These are phyloP conservation scores for Verticillium nubilum DNA, from an alignment of 2,329 filamentous ascomycete genomes.

Conservation along the genomic window DNA sequence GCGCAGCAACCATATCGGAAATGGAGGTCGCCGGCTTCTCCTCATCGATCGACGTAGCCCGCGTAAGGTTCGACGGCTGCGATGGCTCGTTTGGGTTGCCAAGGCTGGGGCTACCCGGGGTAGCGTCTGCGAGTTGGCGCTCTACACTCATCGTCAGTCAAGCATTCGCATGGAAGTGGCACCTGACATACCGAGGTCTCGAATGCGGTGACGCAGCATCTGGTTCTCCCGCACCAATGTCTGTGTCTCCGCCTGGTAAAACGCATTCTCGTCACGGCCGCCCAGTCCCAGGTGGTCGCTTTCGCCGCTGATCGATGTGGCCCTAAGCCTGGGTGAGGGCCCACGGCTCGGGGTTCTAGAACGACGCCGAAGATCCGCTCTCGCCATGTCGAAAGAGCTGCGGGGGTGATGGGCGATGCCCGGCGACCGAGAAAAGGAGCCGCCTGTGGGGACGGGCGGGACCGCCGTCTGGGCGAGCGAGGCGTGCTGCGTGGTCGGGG, in stretches of 20 bases:
- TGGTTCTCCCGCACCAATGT: conserved; percentile 75
- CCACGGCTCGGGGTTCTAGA: conserved; percentile 56
- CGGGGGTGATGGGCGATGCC: conserved; percentile 42
- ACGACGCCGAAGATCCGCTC: conserved; percentile 48
- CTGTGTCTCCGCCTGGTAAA: conserved; percentile 79
- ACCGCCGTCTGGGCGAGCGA: conserved; percentile 34
- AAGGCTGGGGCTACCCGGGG: conserved; percentile 19
- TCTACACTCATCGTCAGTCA: conserved; percentile 28
- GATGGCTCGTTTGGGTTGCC: conserved; percentile 39
- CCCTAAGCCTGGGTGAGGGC: conserved; percentile 50
- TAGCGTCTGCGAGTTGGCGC: conserved; percentile 43
- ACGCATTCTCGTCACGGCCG: conserved; percentile 68
- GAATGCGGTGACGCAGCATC: conserved; percentile 71
- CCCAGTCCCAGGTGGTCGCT: conserved; percentile 54
- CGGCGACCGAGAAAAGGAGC: conserved; percentile 47
- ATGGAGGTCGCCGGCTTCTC: conserved; percentile 17
- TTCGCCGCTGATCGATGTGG: conserved; percentile 54
- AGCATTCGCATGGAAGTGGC: background rate
- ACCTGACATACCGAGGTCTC: conserved; percentile 58
- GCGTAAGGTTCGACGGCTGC: conserved; percentile 42
- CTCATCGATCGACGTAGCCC: conserved; percentile 38
- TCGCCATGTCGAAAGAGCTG: conserved; percentile 54
- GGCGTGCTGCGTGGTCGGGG: conserved; percentile 27
- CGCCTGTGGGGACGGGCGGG: conserved; percentile 27
- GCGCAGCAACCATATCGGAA: background rate